These are phyloP conservation scores for Aspergillus pseudonomiae DNA, from an alignment of 2,329 filamentous ascomycete genomes.

Conservation along the genomic window DNA sequence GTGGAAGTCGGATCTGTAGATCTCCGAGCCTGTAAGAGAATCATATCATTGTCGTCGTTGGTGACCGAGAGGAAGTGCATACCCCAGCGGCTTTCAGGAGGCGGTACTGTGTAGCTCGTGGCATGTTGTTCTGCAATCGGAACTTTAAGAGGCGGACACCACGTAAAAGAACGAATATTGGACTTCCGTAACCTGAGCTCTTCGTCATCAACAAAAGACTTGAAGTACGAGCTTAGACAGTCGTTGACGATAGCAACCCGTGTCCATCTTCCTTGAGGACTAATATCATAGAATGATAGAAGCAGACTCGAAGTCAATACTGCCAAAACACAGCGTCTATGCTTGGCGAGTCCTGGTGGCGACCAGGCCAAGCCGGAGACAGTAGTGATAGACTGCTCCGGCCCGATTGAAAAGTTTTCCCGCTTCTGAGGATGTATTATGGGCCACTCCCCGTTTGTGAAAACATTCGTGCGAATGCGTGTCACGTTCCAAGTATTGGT, in stretches of 20 bases:
- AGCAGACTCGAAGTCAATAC: constrained; percentile 60
- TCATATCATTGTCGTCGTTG: constrained; percentile 44
- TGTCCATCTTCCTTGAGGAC: constrained; percentile 53
- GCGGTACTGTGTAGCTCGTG: constrained; percentile 10
- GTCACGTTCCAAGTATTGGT: constrained; percentile 39
- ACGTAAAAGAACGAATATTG: constrained; percentile 46
- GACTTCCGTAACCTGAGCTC: constrained; percentile 31
- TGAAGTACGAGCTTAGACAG: constrained; percentile 46
- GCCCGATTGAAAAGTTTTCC: constrained; percentile 57
- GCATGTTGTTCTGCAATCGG: constrained; percentile 11
- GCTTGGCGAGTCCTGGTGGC: constrained; percentile 56
- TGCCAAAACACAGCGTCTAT: constrained; percentile 57
- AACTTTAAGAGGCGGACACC: constrained; percentile 38
- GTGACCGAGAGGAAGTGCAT: constrained; percentile 38
- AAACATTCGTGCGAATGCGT: constrained; percentile 54
- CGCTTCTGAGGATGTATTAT: constrained; percentile 50
- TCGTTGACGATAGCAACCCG: constrained; percentile 58
- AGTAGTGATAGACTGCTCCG: constrained; percentile 59
- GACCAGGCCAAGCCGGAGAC: constrained; percentile 60
- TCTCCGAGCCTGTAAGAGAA: constrained; percentile 32
- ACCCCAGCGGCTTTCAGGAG: constrained; percentile 37
- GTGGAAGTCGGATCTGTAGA: background rate
- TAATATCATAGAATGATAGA: constrained; percentile 59
- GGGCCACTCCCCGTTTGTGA: constrained; percentile 55
- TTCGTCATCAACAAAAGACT: constrained; percentile 21